Conservation (phyloP, 495 filamentous ascomycete genomes). For the Penicillium subrubescens region DNA sequence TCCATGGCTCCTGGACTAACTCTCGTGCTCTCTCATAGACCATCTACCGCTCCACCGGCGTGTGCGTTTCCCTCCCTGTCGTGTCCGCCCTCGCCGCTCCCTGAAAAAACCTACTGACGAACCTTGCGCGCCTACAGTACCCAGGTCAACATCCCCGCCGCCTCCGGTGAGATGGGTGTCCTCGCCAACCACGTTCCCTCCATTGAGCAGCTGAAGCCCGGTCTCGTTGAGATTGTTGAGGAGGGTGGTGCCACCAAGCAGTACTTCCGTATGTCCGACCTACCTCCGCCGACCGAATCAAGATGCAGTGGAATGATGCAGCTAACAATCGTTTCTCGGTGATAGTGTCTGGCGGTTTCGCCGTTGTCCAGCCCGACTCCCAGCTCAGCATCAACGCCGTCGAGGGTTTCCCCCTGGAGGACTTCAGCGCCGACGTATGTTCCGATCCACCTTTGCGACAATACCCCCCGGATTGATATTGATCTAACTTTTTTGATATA, state of each 20-base stretch:
- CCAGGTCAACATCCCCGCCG: constrained; percentile 98
- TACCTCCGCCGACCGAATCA: constrained; percentile 10
- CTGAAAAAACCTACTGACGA: constrained; percentile 38
- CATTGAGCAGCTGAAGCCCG: constrained; percentile 98
- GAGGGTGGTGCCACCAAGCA: constrained; percentile 92
- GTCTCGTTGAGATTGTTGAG: constrained; percentile 92
- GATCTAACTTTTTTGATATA: constrained; percentile 20
- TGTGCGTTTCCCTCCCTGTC: constrained; percentile 50
- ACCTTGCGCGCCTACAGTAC: constrained; percentile 59
- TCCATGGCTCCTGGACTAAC: constrained; percentile 25
- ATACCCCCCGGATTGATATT: constrained; percentile 10
- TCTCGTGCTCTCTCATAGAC: constrained; percentile 46
- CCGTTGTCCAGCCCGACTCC: constrained; percentile 93
- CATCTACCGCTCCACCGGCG: constrained; percentile 75
- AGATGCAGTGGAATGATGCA: neutral
- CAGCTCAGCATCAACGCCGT: constrained; percentile 96
- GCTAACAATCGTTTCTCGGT: constrained; percentile 27
- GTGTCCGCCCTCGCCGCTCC: constrained; percentile 15
- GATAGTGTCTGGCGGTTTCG: constrained; percentile 93
- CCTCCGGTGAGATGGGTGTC: constrained; percentile 98
- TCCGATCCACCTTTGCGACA: constrained; percentile 1
- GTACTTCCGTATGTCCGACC: constrained; percentile 85
- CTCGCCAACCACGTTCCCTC: constrained; percentile 98
- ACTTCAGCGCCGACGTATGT: constrained; percentile 84
- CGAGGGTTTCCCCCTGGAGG: constrained; percentile 90